These are phyloP conservation scores for Mucor irregularis DNA, from an alignment of 371 early-diverging fungal species.

Conservation along the genomic window DNA sequence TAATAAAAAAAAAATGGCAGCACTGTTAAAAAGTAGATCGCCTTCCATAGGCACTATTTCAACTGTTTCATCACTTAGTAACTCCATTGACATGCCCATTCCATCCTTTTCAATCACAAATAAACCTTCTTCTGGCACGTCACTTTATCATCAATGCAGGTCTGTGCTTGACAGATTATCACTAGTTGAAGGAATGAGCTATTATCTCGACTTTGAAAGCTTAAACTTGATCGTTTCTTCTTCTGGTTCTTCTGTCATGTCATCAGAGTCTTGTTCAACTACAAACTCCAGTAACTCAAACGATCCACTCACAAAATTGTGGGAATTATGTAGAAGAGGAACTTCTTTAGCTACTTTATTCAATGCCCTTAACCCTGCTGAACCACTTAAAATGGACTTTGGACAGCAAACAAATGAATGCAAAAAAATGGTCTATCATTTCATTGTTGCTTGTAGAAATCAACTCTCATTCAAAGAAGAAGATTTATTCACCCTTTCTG, in stretches of 20 bases:
- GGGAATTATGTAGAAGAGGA: conserved; percentile 87
- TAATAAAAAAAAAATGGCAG: conserved; percentile 1
- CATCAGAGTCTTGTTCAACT: conserved; percentile 28
- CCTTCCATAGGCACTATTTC: conserved; percentile 33
- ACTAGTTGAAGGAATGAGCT: conserved; percentile 60
- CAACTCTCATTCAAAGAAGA: conserved; percentile 72
- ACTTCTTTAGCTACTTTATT: conserved; percentile 80
- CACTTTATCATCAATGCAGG: conserved; percentile 68
- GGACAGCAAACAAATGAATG: conserved; percentile 58
- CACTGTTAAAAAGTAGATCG: conserved; percentile 24
- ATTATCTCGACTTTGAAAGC: conserved; percentile 43
- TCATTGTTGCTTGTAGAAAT: conserved; percentile 74
- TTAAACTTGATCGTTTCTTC: conserved; percentile 5
- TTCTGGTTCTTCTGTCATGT: conserved; percentile 17
- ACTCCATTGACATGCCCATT: conserved; percentile 28
- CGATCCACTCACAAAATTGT: conserved; percentile 87
- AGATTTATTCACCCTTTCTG: conserved; percentile 84
- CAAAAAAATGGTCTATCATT: conserved; percentile 83
- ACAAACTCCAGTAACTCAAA: conserved; percentile 8
- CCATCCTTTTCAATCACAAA: conserved; percentile 34
- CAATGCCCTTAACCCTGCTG: conserved; percentile 70
- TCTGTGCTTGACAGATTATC: conserved; percentile 59
- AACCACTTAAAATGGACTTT: conserved; percentile 57
- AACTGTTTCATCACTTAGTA: conserved; percentile 12
- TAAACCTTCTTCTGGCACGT: conserved; percentile 40